A percentile compares a stretch with the other conserved stretches of the same genome.
Conservation (phyloP, 2,329 filamentous ascomycete genomes). For the Chaetomiaceae sp. region DNA sequence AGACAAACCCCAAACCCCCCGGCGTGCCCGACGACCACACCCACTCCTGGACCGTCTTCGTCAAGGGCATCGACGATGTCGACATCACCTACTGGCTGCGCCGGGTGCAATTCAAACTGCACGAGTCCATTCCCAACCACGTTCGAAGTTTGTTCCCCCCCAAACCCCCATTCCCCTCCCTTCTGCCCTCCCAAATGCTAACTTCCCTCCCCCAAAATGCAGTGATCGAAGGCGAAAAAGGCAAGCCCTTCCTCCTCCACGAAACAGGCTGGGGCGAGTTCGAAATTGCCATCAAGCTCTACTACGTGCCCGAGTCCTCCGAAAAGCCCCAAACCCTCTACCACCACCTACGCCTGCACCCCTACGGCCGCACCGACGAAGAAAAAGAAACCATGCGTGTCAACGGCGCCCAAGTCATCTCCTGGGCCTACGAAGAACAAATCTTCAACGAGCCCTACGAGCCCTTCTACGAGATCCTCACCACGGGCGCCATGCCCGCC, state of each 20-base stretch:
- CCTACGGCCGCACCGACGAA: slow-evolving; percentile 78
- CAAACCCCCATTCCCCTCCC: neutral
- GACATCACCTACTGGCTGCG: slow-evolving; percentile 94
- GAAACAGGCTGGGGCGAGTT: slow-evolving; percentile 99
- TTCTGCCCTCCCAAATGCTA: neutral
- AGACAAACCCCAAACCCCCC: slow-evolving; percentile 70
- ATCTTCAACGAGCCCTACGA: slow-evolving; percentile 97
- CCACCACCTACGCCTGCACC: slow-evolving; percentile 86
- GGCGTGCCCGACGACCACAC: slow-evolving; percentile 85
- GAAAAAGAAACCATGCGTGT: slow-evolving; percentile 57
- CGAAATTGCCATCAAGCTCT: slow-evolving; percentile 90
- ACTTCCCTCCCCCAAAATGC: neutral
- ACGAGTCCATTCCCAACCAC: slow-evolving; percentile 92
- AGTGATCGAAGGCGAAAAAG: slow-evolving; percentile 66
- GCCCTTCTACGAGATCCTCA: slow-evolving; percentile 83
- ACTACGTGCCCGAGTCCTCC: slow-evolving; percentile 79
- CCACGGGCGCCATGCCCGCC: slow-evolving; percentile 58
- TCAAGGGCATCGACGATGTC: slow-evolving; percentile 81
- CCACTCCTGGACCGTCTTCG: slow-evolving; percentile 93
- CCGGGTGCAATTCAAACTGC: slow-evolving; percentile 96
- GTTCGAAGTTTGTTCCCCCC: slow-evolving; percentile 58
- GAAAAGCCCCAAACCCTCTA: slow-evolving; percentile 97
- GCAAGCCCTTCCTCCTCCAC: slow-evolving; percentile 72
- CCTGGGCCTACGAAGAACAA: slow-evolving; percentile 87
- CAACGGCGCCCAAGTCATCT: slow-evolving; percentile 61